Percentiles rank a stretch among this genome's conserved stretches.
Conservation (phyloP, 2,329 filamentous ascomycete genomes). For the Acrocalymma vagum region DNA sequence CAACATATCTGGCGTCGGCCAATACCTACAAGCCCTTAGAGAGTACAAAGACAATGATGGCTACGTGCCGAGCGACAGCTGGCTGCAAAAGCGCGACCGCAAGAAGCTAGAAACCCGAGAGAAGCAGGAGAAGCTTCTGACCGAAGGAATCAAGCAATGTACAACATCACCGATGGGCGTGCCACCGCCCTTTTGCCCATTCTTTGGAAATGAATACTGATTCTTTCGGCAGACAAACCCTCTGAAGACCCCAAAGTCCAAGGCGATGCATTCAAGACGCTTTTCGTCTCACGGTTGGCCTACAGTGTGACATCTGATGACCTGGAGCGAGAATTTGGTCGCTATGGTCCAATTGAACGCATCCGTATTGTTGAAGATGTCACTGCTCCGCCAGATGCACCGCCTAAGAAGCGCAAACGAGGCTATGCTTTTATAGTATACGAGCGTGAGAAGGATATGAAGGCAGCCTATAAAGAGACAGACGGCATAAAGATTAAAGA, state of each 20-base stretch:
- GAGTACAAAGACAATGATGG: constrained; percentile 81
- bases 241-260: constrained; percentile 85
- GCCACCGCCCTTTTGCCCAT: constrained; percentile 1
- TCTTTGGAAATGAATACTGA: constrained; percentile 19
- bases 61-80: constrained; percentile 88
- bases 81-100: constrained; percentile 87
- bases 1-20: constrained; percentile 75
- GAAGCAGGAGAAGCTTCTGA: constrained; percentile 68
- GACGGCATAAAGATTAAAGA: constrained; percentile 95
- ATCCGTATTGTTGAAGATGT: constrained; percentile 88
- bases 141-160: constrained; percentile 73
- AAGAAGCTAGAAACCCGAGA: constrained; percentile 82
- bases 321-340: constrained; percentile 90
- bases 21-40: constrained; percentile 76
- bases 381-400: constrained; percentile 71
- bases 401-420: constrained; percentile 70
- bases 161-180: constrained; percentile 37
- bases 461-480: constrained; percentile 90
- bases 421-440: constrained; percentile 98
- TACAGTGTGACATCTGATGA: constrained; percentile 91
- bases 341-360: constrained; percentile 92
- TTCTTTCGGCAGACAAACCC: constrained; percentile 72
- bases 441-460: constrained; percentile 98
- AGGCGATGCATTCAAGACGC: constrained; percentile 92
- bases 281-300: constrained; percentile 89